Conservation (phyloP, 2,329 filamentous ascomycete species). For the Colletotrichum liaoningense region DNA sequence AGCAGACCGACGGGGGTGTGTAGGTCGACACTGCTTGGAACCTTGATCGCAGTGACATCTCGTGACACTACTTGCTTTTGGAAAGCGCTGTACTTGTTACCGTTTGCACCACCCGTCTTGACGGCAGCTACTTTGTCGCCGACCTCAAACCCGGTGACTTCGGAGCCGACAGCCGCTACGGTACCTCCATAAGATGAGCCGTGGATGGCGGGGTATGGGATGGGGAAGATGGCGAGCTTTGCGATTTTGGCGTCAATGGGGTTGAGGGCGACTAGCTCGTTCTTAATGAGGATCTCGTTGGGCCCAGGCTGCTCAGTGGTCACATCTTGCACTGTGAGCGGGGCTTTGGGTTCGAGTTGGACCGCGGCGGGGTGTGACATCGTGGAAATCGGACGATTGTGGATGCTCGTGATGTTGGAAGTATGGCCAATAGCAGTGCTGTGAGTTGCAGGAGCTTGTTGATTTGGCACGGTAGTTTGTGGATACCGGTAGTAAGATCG, state of each 20-base stretch:
- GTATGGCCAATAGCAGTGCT: neutral
- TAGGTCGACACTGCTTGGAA: conserved; percentile 41
- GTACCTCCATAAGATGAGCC: conserved; percentile 41
- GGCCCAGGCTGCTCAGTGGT: conserved; percentile 32
- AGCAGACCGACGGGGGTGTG: conserved; percentile 40
- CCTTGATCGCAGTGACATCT: conserved; percentile 40
- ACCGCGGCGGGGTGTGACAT: conserved; percentile 30
- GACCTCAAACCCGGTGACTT: conserved; percentile 38
- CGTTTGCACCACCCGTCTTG: conserved; percentile 16
- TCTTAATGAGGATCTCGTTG: conserved; percentile 42
- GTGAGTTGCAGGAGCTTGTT: neutral
- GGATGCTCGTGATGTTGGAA: neutral
- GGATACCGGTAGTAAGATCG: neutral
- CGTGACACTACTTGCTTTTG: conserved; percentile 35
- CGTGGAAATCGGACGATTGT: neutral
- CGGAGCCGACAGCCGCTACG: conserved; percentile 38
- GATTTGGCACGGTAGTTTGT: no score
- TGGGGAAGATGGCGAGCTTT: conserved; percentile 37
- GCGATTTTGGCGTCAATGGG: conserved; percentile 45
- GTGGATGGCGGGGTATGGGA: conserved; percentile 32
- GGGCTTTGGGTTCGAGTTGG: conserved; percentile 15
- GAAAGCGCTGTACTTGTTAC: conserved; percentile 19
- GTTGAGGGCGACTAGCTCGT: conserved; percentile 41
- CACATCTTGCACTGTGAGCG: conserved; percentile 25
- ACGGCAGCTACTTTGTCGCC: conserved; percentile 40